Evolutionary conservation across 2,329 filamentous ascomycete genomes (phyloP), one percentile per base, ranked within the genome.

Genomic region (Exophiala calicioides): DNA sequence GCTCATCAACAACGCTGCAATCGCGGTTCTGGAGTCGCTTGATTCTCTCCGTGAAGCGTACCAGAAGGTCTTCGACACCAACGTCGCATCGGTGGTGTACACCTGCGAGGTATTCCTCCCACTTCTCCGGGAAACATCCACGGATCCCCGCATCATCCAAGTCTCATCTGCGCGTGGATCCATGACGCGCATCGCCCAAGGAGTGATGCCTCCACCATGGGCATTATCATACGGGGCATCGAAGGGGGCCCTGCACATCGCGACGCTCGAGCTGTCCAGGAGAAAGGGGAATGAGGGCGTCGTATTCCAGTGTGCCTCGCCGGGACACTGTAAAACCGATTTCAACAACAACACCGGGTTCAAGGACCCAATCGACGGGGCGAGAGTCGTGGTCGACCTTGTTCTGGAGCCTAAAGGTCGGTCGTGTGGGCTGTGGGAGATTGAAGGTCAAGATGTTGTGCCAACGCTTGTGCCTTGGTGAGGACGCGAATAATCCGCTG

Each of bases 401-500:
- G 37, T 53, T 3, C 33, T 13, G 27, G 40, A 27, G n/a, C 20
- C 16, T 12, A 45, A 40, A 16, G 41, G 27, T 12, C 24, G 9
- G 21, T 45, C 34, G 33, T 34, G 29, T 38, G 40, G 47, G 7
- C 29, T 50, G 16, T 44, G 34, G 47, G 34, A 50, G 26, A 50
- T 35, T 7, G 19, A 31, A 33, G 41, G 34, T n/a, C n/a, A n/a
- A n/a, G n/a, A n/a, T n/a, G n/a, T n/a, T n/a, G n/a, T n/a, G n/a
- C n/a, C n/a, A n/a, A n/a, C n/a, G n/a, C n/a, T n/a, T n/a, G n/a
- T n/a, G n/a, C n/a, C n/a, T n/a, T n/a, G n/a, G n/a, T n/a, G n/a
- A n/a, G n/a, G n/a, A 73, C 47, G 60, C 52, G 5, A 73, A 63
- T 56, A 66, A 69, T 13, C 72, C 71, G 0, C 53, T 77, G 0